Evolutionary conservation across 2,329 filamentous ascomycete genomes (phyloP), one percentile per base, ranked within the genome.

Genomic region (Pseudogymnoascus sp.): DNA sequence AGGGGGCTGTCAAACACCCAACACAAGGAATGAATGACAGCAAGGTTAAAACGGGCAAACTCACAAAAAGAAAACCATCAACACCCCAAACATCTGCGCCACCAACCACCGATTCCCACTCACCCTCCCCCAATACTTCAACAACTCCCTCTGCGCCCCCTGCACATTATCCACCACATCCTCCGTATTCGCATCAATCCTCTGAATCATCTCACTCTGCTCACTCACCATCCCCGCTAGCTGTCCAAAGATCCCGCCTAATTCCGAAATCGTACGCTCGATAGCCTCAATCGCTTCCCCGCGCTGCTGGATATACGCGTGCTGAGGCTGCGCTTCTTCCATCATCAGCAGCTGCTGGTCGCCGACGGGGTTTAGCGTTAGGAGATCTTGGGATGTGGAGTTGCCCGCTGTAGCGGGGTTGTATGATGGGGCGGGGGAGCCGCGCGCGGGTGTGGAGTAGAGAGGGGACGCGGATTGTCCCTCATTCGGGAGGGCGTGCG

Each of bases 111-210:
- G 83, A 78, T 99, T 99, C 65, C 92, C 91, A 62, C 91, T 94
- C 29, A 97, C 92, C 40, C 92, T 83, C 29, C 86, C 88, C 93
- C 94, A 99, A 76, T 97, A 99, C 75, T 97, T 97, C 77, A 99
- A 85, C 71, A 99, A 74, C 76, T 99, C 93, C 65, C 92, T 83
- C 73, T 99, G 94, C 5, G 94, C 94, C 15, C 94, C 94, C 71
- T 96, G 86, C n/a, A 99, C 93, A 69, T 99, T 99, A 71, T 97
- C 93, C 61, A 99, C 93, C 5, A 99, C 91, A 69, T 97, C 92
- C 72, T 99, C 94, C 1, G 93, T 97, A 74, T 97, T 97, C 67
- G 93, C 93, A 70, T 97, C 93, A 71, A 97, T 97, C 59, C 93
- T 83, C 76, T 97, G 91, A 67, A 99, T 96, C 88, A 96, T 96